Conservation (phyloP, 179 eudicot species). For the Carnegiea gigantea region DNA sequence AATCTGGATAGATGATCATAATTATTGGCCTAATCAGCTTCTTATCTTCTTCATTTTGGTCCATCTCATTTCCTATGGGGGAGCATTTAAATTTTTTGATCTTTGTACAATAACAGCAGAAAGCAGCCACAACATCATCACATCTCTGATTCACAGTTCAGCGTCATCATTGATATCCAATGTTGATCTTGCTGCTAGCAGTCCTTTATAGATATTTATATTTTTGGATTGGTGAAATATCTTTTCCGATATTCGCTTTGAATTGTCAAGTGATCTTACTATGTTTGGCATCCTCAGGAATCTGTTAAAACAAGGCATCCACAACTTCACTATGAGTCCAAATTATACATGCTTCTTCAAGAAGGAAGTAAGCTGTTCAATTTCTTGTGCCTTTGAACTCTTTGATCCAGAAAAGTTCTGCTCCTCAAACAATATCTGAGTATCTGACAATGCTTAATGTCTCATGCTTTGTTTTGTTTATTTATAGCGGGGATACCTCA, state of each 20-base stretch:
- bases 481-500: conserved; percentile 68
- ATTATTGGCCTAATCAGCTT: background rate
- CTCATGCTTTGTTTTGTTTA: background rate
- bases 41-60: background rate
- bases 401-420: background rate
- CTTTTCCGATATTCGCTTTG: background rate
- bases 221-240: background rate
- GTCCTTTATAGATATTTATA: background rate
- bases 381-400: background rate
- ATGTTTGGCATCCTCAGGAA: conserved; percentile 35
- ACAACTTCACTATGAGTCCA: conserved; percentile 84
- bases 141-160: background rate
- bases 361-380: conserved; percentile 65
- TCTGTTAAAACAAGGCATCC: conserved; percentile 75
- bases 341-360: conserved; percentile 80
- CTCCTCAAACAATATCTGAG: background rate
- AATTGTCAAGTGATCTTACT: background rate
- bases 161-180: background rate
- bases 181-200: background rate
- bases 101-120: background rate
- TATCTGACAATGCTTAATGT: background rate
- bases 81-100: background rate
- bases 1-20: background rate
- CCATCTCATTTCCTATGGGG: background rate
- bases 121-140: background rate